Conservation (phyloP, 306 rosid genomes). For the Canavalia gladiata region DNA sequence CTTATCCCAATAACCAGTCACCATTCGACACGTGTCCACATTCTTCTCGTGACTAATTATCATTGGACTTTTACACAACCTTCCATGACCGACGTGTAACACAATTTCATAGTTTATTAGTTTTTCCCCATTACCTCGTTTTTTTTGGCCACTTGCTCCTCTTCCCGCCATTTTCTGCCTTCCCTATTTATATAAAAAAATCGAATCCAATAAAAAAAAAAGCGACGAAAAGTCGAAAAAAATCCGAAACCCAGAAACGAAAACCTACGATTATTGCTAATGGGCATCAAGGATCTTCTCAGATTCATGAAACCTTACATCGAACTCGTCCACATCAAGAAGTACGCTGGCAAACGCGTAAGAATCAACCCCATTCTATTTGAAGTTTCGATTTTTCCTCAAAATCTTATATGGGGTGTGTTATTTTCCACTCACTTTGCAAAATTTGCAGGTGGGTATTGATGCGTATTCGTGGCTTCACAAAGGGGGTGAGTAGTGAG, state of each 20-base stretch:
- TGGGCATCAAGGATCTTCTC: conserved; percentile 99
- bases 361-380: conserved; percentile 5
- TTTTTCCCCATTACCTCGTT: conserved; percentile 40
- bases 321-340: conserved; percentile 71
- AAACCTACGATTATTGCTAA: conserved; percentile 41
- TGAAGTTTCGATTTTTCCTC: conserved; percentile 39
- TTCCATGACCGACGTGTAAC: background rate
- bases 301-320: conserved; percentile 87
- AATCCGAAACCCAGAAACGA: conserved; percentile 50
- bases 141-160: conserved; percentile 45
- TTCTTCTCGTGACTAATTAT: background rate
- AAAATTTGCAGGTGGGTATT: conserved; percentile 83
- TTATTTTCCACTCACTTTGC: background rate
- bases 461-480: conserved; percentile 99
- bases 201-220: background rate
- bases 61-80: conserved; percentile 16
- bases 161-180: conserved; percentile 79
- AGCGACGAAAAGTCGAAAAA: conserved; percentile 8
- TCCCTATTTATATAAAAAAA: background rate
- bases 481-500: conserved; percentile 77
- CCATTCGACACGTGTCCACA: background rate
- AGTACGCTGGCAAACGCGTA: conserved; percentile 87
- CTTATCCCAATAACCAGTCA: background rate
- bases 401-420: conserved; percentile 10
- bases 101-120: background rate